phyloP scores from a whole-genome alignment of 805 yeast genomes.

The Lachancea sp. region DNA sequence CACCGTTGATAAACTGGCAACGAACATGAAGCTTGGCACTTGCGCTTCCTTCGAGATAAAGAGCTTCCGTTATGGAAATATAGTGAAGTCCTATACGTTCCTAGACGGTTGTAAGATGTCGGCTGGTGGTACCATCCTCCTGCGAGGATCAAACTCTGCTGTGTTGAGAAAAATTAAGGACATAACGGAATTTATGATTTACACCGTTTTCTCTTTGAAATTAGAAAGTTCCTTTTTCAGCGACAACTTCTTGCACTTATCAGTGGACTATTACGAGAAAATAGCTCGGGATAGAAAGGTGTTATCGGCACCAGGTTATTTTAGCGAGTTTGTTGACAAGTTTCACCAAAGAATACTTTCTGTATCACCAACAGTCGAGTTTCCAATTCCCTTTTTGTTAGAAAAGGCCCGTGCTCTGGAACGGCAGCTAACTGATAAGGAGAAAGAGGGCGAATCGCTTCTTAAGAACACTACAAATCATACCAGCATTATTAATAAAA shows the following conservation, averaged over 20 bases:
- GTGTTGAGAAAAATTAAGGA: slow-evolving; percentile 62
- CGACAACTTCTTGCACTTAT: slow-evolving; percentile 56
- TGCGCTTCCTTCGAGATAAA: slow-evolving; percentile 70
- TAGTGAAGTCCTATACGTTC: slow-evolving; percentile 66
- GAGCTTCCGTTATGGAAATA: slow-evolving; percentile 50
- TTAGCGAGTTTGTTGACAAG: slow-evolving; percentile 34
- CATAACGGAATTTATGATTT: slow-evolving; percentile 72
- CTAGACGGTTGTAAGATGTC: slow-evolving; percentile 69
- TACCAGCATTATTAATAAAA: slow-evolving; percentile 10
- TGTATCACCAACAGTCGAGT: slow-evolving; percentile 77
- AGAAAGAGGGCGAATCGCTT: slow-evolving; percentile 25
- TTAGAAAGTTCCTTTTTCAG: slow-evolving; percentile 71
- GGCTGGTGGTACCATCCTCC: slow-evolving; percentile 75
- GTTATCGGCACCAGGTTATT: slow-evolving; percentile 28
- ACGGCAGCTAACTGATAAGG: slow-evolving; percentile 27
- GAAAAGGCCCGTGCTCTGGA: slow-evolving; percentile 50
- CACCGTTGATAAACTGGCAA: slow-evolving; percentile 78
- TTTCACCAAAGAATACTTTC: slow-evolving; percentile 56
- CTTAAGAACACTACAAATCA: slow-evolving; percentile 7
- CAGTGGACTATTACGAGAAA: slow-evolving; percentile 34
- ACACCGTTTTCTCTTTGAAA: slow-evolving; percentile 69
- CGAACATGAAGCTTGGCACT: slow-evolving; percentile 63
- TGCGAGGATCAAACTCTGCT: slow-evolving; percentile 73
- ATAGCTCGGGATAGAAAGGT: slow-evolving; percentile 13
- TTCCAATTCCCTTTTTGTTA: slow-evolving; percentile 62